Evolutionary conservation across 1,284 basidiomycete genomes (phyloP), one percentile per base, ranked within the genome.

Genomic region (Malassezia vespertilionis): DNA sequence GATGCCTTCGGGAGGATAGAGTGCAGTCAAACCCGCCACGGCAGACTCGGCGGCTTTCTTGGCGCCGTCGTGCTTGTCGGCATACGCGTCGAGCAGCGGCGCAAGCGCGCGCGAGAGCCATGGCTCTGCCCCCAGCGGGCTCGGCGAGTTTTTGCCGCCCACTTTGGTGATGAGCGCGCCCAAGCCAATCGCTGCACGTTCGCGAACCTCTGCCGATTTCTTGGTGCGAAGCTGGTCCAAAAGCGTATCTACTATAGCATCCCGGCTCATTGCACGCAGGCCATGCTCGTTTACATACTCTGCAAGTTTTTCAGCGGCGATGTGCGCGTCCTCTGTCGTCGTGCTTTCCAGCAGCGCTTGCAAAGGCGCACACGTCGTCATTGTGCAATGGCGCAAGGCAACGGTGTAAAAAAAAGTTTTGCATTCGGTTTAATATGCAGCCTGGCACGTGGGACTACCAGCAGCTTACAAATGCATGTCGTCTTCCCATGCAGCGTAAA

Each of bases 61-160:
- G 46, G 95, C 87, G 32, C 90, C 85, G 54, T 91, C 86, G 52
- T 87, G 87, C 74, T 95, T 95, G 73, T 97, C 91, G 77, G 86
- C 84, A 71, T 86, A 83, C 36, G 90, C 76, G 56, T 88, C 86
- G 67, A 88, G 82, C 35, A 96, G 74, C 41, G 80, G 71, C 10
- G 86, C 79, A 38, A 97, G 79, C 18, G 82, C 82, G 4, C 82
- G 77, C 15, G 95, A 75, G 26, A 95, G 77, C 55, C 87, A 76
- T n/a, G 88, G 87, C 48, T 82, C 86, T 40, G 77, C 75, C 27
- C 89, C 79, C 31, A 58, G 71, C 26, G 64, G 70, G 44, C 61
- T 84, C 81, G 69, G 87, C 82, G 72, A 61, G 33, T 72, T 69
- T 56, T 66, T 67, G 26, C 63, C 64, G 39, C 58, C 66, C 21